A percentile compares a stretch with the other conserved stretches of the same genome.
phyloP scores from a whole-genome alignment of 371 early-diverging fungal species.

The Encephalitozoon intestinalis region DNA sequence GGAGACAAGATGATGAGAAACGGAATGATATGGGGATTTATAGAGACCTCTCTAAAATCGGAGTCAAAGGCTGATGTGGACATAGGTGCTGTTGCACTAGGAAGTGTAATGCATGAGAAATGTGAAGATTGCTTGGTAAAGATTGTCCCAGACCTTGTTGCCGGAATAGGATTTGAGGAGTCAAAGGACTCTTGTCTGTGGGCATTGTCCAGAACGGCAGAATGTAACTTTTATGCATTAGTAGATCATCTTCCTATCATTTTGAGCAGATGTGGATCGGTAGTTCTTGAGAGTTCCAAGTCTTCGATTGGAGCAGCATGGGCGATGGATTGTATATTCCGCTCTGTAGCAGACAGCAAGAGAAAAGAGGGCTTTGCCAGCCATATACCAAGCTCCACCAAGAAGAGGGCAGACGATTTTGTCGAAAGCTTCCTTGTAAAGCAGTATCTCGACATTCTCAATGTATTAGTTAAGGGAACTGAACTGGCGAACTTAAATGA shows the following conservation, averaged over 20 bases:
- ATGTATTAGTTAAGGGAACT: conserved; percentile 17
- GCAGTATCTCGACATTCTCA: conserved; percentile 40
- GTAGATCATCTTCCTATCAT: conserved; percentile 18
- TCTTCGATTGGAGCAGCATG: conserved; percentile 49
- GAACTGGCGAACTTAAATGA: conserved; percentile 26
- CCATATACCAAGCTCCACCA: conserved; percentile 1
- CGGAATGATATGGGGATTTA: conserved; percentile 16
- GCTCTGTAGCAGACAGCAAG: conserved; percentile 9
- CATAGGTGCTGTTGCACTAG: conserved; percentile 53
- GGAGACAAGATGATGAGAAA: conserved; percentile 17
- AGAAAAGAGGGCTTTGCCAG: neutral
- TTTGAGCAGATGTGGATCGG: conserved; percentile 13
- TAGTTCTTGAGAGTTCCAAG: conserved; percentile 15
- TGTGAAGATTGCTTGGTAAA: conserved; percentile 14
- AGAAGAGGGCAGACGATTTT: neutral
- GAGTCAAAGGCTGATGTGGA: conserved; percentile 30
- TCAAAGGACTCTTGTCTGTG: conserved; percentile 43
- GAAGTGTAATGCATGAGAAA: conserved; percentile 25
- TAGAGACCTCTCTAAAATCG: conserved; percentile 26
- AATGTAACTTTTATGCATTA: conserved; percentile 42
- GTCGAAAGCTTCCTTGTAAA: conserved; percentile 20
- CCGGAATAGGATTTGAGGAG: conserved; percentile 5
- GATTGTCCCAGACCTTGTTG: conserved; percentile 15
- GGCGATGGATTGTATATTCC: conserved; percentile 23
- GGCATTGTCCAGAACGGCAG: conserved; percentile 50